phyloP scores from a whole-genome alignment of 106 monocot species.

The Posidonia australis region DNA sequence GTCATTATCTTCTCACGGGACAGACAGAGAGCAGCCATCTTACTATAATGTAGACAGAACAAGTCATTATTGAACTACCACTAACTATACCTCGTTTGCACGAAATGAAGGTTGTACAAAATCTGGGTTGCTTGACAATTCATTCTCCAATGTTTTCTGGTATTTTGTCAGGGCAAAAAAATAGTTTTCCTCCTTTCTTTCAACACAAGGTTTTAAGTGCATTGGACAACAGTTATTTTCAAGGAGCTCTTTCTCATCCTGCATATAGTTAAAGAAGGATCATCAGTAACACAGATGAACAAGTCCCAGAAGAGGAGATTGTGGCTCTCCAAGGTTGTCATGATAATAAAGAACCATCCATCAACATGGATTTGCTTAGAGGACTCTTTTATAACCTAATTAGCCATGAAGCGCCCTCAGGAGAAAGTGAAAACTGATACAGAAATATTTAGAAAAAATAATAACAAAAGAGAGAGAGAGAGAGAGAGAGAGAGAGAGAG shows the following conservation, averaged over 20 bases:
- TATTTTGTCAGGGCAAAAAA: constrained; percentile 98
- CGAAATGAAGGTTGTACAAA: constrained; percentile 89
- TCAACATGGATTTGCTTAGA: too few relatives aligned
- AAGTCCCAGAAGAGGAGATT: not conserved
- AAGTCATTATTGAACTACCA: not conserved
- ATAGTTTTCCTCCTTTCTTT: constrained; percentile 85
- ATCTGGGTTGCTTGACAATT: constrained; percentile 48
- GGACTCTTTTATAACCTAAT: too few relatives aligned
- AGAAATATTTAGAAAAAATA: too few relatives aligned
- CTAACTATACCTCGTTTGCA: constrained; percentile 71
- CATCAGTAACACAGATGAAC: not conserved
- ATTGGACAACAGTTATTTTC: constrained; percentile 81
- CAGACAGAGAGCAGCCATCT: too few relatives aligned
- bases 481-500: too few relatives aligned
- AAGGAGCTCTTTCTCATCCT: constrained; percentile 96
- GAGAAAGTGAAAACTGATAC: too few relatives aligned
- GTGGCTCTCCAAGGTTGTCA: too few relatives aligned
- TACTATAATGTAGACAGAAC: not conserved
- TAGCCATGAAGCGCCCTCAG: too few relatives aligned
- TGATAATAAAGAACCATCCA: too few relatives aligned
- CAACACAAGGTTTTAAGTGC: constrained; percentile 80
- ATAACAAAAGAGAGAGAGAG: too few relatives aligned
- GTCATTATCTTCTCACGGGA: too few relatives aligned
- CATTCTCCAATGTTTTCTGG: constrained; percentile 72
- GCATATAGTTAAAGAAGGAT: constrained; percentile 5